Conservation (phyloP, 1,139 yeast genomes). For the Candida tunisiensis region DNA sequence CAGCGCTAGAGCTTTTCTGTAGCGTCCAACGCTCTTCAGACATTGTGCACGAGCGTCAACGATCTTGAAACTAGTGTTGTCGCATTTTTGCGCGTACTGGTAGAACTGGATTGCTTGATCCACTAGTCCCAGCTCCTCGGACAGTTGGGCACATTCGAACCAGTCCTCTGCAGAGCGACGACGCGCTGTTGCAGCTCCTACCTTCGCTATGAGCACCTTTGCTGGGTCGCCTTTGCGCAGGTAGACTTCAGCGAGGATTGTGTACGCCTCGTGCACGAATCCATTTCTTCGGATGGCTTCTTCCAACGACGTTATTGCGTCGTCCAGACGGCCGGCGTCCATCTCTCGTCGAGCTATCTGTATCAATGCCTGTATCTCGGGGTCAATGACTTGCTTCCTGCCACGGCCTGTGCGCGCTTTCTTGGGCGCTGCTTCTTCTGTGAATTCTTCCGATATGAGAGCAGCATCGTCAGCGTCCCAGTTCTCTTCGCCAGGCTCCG, state of each 20-base stretch:
- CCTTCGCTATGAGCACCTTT: slow-evolving; percentile 67
- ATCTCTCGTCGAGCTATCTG: slow-evolving; percentile 71
- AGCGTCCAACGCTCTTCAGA: too few relatives aligned
- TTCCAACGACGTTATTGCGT: slow-evolving; percentile 47
- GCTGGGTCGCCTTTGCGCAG: slow-evolving; percentile 47
- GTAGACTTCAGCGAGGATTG: slow-evolving; percentile 72
- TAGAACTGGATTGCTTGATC: slow-evolving; percentile 79
- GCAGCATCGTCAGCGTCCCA: too few relatives aligned
- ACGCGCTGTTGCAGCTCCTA: slow-evolving; percentile 31
- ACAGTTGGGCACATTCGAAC: slow-evolving; percentile 67
- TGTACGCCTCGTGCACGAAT: slow-evolving; percentile 67
- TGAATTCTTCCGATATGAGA: too few relatives aligned
- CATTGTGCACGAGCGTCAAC: too few relatives aligned
- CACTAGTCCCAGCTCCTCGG: slow-evolving; percentile 51
- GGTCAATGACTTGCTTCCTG: slow-evolving; percentile 1
- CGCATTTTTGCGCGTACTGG: slow-evolving; percentile 50
- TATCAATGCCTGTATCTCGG: slow-evolving; percentile 37
- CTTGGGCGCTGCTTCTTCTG: too few relatives aligned
- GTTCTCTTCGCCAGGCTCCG: too few relatives aligned
- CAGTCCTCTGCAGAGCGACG: slow-evolving; percentile 69
- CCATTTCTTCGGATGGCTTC: slow-evolving; percentile 71
- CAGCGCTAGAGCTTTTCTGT: too few relatives aligned
- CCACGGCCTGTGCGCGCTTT: background rate
- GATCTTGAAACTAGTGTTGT: slow-evolving; percentile 35
- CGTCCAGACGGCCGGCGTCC: slow-evolving; percentile 45